Evolutionary conservation across 371 early-diverging fungal genomes (phyloP), one percentile per base, ranked within the genome.

Genomic region (Rhizopus delemar): DNA sequence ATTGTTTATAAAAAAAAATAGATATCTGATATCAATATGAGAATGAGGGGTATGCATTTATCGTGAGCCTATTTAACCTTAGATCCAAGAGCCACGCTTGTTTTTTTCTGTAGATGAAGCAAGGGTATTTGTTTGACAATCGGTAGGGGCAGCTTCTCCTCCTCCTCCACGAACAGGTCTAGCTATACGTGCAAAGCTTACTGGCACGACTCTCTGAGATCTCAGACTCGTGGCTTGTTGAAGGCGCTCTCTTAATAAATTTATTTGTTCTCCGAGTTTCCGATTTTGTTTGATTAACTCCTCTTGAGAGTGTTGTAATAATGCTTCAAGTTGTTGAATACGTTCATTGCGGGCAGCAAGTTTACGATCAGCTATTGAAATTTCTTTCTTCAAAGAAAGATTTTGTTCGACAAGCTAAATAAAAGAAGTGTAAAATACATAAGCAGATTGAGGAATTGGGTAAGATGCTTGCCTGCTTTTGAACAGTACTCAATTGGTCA

Each of bases 81-180:
- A 53, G 31, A 77, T 69, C 77, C 77, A 74, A 35, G 77, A 77
- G 15, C 61, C 65, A 43, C 74, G 74, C 51, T 63, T 63, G 8
- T 56, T 53, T 39, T 66, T 70, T 38, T 70, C 70, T 34, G 51
- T 53, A 28, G 68, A 63, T n/a, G 68, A 68, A 8, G 57, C 50
- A 46, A 63, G 68, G 16, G 39, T 53, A 12, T 66, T 60, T 1
- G n/a, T 46, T 15, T 54, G 62, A 22, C 52, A 45, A 34, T 50
- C 55, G n/a, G 55, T 57, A 45, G 63, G 60, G 1, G 39, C 65
- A 54, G 55, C 78, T 65, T 94, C 93, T 22, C 95, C 93, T 65
- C 95, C 93, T 22, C 95, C 93, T 35, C 96, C 96, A 52, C 94
- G 88, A 55, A 96, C 73, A 41, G 96, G 96, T 80, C 94, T 94